Percentiles rank a stretch among this genome's conserved stretches.
These are phyloP conservation scores for Anthostomella pinea DNA, from an alignment of 2,329 filamentous ascomycete species.

Conservation along the genomic window DNA sequence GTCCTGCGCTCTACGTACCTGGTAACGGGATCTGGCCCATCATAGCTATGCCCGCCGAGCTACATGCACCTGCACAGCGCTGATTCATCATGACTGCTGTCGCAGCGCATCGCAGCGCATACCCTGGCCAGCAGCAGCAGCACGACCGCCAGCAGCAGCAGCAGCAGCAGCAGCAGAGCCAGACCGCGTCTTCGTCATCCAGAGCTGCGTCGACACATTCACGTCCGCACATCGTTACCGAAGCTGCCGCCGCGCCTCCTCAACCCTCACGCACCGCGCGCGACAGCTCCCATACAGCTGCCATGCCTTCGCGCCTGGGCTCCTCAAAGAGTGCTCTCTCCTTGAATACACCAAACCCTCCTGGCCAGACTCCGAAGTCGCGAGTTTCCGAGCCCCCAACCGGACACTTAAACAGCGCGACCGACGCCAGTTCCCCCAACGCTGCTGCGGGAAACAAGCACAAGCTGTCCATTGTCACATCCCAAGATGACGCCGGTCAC, in stretches of 20 bases:
- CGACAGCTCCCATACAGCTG: conserved; percentile 6
- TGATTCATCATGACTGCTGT: conserved; percentile 30
- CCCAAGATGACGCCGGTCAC: conserved; percentile 32
- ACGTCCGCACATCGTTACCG: conserved; percentile 2
- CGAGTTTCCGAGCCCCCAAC: conserved; percentile 14
- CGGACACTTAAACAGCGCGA: conserved; percentile 19
- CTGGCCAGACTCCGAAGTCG: conserved; percentile 3
- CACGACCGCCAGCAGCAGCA: conserved; percentile 6
- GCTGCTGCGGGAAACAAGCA: conserved; percentile 45
- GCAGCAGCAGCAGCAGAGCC: conserved; percentile 10
- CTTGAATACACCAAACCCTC: conserved; percentile 9
- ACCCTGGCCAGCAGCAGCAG: conserved; percentile 17
- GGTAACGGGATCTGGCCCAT: too few relatives aligned
- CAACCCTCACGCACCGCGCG: conserved; percentile 8
- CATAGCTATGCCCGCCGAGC: conserved; percentile 1
- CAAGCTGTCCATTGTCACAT: conserved; percentile 23
- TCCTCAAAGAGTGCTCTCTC: conserved; percentile 10
- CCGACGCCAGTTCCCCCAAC: conserved; percentile 28
- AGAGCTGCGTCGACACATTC: conserved; percentile 1
- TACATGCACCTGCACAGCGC: too few relatives aligned
- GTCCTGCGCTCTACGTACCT: too few relatives aligned
- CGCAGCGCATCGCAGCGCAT: conserved; percentile 25
- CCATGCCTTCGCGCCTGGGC: conserved; percentile 24
- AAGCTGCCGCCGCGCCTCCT: conserved; percentile 9
- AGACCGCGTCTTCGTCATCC: conserved; percentile 18